Base-by-base conservation (phyloP, 139 green algal species). In the Volvox reticuliferus region DNA sequence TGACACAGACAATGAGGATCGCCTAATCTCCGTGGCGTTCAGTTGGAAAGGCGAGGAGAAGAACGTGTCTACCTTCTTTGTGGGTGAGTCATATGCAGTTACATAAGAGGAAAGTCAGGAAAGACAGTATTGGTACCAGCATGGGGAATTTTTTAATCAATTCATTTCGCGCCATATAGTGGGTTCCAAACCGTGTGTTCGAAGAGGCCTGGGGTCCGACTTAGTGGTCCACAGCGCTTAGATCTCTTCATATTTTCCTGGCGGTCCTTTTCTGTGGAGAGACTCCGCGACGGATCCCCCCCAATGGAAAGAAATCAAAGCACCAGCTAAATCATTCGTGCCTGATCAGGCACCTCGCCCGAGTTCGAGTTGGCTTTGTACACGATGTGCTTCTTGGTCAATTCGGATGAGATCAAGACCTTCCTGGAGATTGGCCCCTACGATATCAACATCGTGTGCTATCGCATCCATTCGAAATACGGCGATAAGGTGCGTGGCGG, bases 281-380 rank as follows among this genome's bases (percentile, higher is more conserved):
- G 44, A 55, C 5, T 9, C 44, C 44, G 44, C 44, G 44, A 55
- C 44, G 9, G 9, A 55, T 14, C 44, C 44, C 44, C 44, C 9
- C 44, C 44, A n/a, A n/a, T n/a, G n/a, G n/a, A n/a, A n/a, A n/a
- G n/a, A n/a, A n/a, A n/a, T n/a, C n/a, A n/a, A n/a, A n/a, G n/a
- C n/a, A n/a, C n/a, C n/a, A n/a, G n/a, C n/a, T n/a, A n/a, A n/a
- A n/a, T 5, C 44, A 55, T 55, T 9, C 44, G 44, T 55, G 44
- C 44, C 44, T 55, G 44, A 55, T 14, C 86, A 71, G 96, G 96
- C 69, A 96, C 93, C 16, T 96, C 94, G 2, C 96, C 96, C 12
- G 96, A 97, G 90, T 97, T 97, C 93, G 96, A 97, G 94, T 36
- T 98, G 76, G 96, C 96, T 3, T 93, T 97, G 44, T 97, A 97